phyloP scores from a whole-genome alignment of 1,284 basidiomycete genomes.

The Ganoderma sp. region DNA sequence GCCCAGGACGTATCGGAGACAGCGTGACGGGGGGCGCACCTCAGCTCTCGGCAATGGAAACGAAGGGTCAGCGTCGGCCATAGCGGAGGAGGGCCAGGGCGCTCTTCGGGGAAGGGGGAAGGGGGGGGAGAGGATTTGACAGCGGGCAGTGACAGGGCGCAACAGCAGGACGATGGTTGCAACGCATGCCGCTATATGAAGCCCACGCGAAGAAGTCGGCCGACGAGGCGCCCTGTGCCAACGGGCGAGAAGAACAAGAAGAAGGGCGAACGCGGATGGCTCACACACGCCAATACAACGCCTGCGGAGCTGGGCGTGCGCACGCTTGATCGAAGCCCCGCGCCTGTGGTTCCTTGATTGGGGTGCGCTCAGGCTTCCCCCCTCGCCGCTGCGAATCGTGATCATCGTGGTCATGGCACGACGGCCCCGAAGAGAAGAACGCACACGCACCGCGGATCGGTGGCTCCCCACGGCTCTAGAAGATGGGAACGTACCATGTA shows the following conservation, averaged over 20 bases:
- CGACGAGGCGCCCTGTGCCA: not conserved
- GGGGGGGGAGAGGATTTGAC: conserved; percentile 1
- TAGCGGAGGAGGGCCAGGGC: conserved; percentile 9
- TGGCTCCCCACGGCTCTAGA: not conserved
- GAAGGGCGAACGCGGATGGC: not conserved
- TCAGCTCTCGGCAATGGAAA: conserved; percentile 20
- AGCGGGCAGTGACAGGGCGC: not conserved
- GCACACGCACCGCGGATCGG: not conserved
- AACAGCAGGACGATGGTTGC: too few relatives aligned
- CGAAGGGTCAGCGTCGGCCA: conserved; percentile 10
- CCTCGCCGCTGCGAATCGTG: too few relatives aligned
- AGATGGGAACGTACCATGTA: not conserved
- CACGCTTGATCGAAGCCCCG: conserved; percentile 13
- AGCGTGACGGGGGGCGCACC: not conserved
- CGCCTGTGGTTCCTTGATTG: conserved; percentile 4
- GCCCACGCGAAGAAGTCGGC: conserved; percentile 11
- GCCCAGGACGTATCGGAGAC: not conserved
- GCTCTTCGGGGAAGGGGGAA: conserved; percentile 1
- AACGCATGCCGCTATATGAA: conserved; percentile 6
- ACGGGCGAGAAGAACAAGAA: not conserved
- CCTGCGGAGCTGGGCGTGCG: conserved; percentile 4
- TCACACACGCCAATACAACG: conserved; percentile 2
- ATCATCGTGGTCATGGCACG: not conserved
- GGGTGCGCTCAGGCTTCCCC: conserved; percentile 2
- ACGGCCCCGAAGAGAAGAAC: conserved; percentile 5